Evolutionary conservation across 768 basidiomycete genomes (phyloP).

Genomic region (Hypsizygus marmoreus): DNA sequence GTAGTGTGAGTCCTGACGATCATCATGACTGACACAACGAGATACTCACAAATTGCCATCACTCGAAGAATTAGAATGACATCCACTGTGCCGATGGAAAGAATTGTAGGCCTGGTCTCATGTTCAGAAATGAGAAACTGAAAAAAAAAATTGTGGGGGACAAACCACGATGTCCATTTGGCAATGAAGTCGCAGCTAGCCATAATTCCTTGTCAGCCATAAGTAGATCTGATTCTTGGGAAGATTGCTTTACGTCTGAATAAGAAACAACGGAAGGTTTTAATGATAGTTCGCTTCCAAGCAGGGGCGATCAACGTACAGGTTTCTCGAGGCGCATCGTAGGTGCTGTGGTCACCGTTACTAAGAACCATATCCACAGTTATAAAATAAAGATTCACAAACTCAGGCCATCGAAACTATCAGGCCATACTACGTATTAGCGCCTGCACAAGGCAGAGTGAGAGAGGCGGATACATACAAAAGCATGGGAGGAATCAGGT

Average conservation of each 20-base stretch:
- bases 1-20: not conserved
- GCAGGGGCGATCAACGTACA: slow-evolving; percentile 2
- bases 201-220: not conserved
- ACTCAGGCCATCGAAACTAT: slow-evolving; percentile 25
- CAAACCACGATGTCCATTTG: slow-evolving; percentile 22
- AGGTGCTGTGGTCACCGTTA: not conserved
- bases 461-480: slow-evolving; percentile 20
- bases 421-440: not conserved
- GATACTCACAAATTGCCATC: slow-evolving; percentile 22
- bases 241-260: slow-evolving; percentile 4
- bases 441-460: not conserved
- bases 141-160: not conserved
- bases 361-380: not conserved
- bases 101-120: slow-evolving; percentile 17
- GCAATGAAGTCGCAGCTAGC: slow-evolving; percentile 20
- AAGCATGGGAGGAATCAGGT: slow-evolving; percentile 28
- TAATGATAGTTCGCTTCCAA: too few relatives aligned
- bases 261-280: slow-evolving; percentile 9
- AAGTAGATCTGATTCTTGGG: not conserved
- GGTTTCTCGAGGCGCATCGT: slow-evolving; percentile 5
- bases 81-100: slow-evolving; percentile 23
- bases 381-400: not conserved
- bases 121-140: not conserved
- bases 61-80: slow-evolving; percentile 25
- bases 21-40: not conserved